Percentiles rank a stretch among this genome's conserved stretches.
These are phyloP conservation scores for Arachnomyces sp. DNA, from an alignment of 2,329 filamentous ascomycete species.

Conservation along the genomic window DNA sequence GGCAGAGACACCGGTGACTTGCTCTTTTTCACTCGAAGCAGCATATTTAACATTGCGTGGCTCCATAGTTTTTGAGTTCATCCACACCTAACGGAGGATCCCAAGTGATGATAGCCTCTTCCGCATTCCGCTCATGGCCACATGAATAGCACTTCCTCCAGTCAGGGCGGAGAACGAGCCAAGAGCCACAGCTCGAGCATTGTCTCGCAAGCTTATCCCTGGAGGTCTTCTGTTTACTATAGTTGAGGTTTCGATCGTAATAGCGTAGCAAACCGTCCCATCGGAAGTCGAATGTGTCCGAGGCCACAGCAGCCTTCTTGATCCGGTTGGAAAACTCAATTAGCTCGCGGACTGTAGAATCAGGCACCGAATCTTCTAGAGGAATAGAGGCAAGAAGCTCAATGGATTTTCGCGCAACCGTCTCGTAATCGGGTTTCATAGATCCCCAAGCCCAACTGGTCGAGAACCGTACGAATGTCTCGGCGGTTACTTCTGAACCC, in stretches of 20 bases:
- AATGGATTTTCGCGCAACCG: conserved; percentile 5
- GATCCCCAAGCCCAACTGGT: conserved; percentile 4
- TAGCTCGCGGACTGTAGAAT: conserved; percentile 2
- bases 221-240: conserved; percentile 1
- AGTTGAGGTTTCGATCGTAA: conserved; percentile 5
- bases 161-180: conserved; percentile 1
- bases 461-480: conserved; percentile 1
- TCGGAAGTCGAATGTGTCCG: not conserved
- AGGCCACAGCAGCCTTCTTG: not conserved
- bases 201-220: conserved; percentile 3
- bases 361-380: conserved; percentile 3
- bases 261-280: conserved; percentile 5
- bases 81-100: conserved; percentile 4
- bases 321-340: conserved; percentile 6
- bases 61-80: no score
- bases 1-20: no score
- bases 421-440: conserved; percentile 2
- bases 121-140: conserved; percentile 2
- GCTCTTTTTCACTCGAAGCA: no score
- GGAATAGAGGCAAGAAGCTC: conserved; percentile 5
- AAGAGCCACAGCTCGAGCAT: conserved; percentile 4
- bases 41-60: no score
- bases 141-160: conserved; percentile 7
- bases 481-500: conserved; percentile 1
- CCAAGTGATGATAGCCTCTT: conserved; percentile 1